phyloP scores from a whole-genome alignment of 768 basidiomycete species.

The Auricularia sp. region DNA sequence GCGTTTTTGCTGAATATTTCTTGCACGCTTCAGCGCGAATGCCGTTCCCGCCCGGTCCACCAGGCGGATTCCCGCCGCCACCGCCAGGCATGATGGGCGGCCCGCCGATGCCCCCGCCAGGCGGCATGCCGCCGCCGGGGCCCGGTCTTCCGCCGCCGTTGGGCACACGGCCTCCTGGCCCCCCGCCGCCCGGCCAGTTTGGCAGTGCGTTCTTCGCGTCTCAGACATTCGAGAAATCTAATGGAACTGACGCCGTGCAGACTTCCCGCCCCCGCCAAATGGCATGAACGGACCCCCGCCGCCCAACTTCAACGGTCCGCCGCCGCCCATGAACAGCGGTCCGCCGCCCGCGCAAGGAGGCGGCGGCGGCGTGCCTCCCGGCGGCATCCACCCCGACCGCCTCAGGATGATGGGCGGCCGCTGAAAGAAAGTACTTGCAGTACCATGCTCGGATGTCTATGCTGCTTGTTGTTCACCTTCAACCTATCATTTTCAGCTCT shows the following conservation, averaged over 20 bases:
- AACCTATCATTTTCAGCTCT: too few relatives aligned
- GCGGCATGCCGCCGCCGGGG: conserved; percentile 39
- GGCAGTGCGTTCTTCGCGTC: neutral
- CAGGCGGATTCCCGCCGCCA: conserved; percentile 34
- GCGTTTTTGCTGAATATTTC: conserved; percentile 6
- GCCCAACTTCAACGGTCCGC: conserved; percentile 22
- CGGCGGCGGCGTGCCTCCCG: conserved; percentile 20
- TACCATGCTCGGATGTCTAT: neutral
- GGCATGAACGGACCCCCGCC: conserved; percentile 18
- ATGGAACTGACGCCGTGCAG: conserved; percentile 14
- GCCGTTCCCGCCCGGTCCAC: conserved; percentile 60
- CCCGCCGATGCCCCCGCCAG: conserved; percentile 23
- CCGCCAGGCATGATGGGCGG: conserved; percentile 30
- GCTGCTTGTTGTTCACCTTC: neutral
- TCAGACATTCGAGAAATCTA: conserved; percentile 6
- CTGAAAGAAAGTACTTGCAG: neutral
- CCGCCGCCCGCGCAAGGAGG: conserved; percentile 18
- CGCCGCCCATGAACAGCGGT: conserved; percentile 9
- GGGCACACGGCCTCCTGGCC: conserved; percentile 29
- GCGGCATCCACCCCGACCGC: conserved; percentile 78
- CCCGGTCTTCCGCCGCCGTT: conserved; percentile 19
- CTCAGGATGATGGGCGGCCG: conserved; percentile 60
- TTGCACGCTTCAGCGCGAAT: conserved; percentile 37
- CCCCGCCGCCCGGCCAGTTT: conserved; percentile 32
- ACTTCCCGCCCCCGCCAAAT: conserved; percentile 9